phyloP scores from a whole-genome alignment of 305 asterid species.

The Fraxinus greggii region DNA sequence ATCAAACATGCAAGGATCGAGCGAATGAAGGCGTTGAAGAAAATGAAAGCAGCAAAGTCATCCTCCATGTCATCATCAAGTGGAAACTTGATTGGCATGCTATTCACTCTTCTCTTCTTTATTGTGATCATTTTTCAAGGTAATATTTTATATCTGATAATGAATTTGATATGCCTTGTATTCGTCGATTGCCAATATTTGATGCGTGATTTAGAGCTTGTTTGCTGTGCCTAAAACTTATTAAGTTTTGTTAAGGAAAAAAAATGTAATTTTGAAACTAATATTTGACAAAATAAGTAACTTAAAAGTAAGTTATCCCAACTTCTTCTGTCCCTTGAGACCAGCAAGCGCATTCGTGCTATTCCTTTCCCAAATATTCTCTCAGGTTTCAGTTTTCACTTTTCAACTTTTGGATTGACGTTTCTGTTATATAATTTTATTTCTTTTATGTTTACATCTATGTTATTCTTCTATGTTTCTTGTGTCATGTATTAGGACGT shows the following conservation, averaged over 20 bases:
- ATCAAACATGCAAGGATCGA: constrained; percentile 76
- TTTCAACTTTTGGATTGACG: neutral
- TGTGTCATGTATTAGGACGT: neutral
- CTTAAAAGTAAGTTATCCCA: neutral
- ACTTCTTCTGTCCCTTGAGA: neutral
- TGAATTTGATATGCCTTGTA: neutral
- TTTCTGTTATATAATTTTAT: neutral
- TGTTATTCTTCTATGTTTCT: neutral
- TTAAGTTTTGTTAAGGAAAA: neutral
- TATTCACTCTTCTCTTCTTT: constrained; percentile 65
- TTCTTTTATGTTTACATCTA: neutral
- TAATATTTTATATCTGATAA: constrained; percentile 19
- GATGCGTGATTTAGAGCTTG: neutral
- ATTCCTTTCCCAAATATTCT: neutral
- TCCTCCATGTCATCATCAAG: constrained; percentile 41
- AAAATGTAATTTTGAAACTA: neutral
- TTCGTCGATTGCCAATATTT: neutral
- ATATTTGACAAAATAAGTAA: neutral
- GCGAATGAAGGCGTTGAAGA: constrained; percentile 71
- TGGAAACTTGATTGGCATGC: constrained; percentile 59
- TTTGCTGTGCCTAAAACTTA: neutral
- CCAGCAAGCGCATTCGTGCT: neutral
- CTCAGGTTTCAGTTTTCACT: neutral
- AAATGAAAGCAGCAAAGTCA: constrained; percentile 54
- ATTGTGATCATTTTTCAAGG: constrained; percentile 71